These are phyloP conservation scores for Daldinia loculata DNA, from an alignment of 495 filamentous ascomycete genomes.

Conservation along the genomic window DNA sequence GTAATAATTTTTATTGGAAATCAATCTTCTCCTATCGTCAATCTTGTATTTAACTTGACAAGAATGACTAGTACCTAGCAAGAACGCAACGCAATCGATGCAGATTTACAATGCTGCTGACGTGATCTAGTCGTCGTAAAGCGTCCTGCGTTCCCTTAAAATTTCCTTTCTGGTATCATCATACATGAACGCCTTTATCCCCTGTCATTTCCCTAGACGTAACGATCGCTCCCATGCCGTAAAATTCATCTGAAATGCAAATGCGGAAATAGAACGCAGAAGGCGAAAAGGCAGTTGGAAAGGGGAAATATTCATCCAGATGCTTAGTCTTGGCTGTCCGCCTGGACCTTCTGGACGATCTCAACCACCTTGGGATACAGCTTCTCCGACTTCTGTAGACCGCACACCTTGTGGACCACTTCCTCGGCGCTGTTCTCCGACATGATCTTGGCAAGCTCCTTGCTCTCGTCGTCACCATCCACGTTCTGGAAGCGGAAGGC, in stretches of 20 bases:
- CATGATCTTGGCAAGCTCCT: conserved; percentile 82
- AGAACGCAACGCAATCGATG: conserved; percentile 34
- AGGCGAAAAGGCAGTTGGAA: not conserved
- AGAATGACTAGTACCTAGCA: not conserved
- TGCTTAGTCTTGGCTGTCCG: conserved; percentile 53
- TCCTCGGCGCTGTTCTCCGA: conserved; percentile 71
- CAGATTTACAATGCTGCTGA: conserved; percentile 13
- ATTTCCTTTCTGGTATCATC: conserved; percentile 33
- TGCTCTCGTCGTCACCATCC: conserved; percentile 85
- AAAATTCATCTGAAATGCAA: conserved; percentile 43
- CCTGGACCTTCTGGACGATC: conserved; percentile 82
- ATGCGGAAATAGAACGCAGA: conserved; percentile 19
- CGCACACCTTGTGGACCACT: conserved; percentile 75
- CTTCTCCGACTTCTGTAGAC: conserved; percentile 73
- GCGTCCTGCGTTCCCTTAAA: conserved; percentile 33
- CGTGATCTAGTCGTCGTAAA: conserved; percentile 25
- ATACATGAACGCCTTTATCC: conserved; percentile 38
- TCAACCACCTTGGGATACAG: conserved; percentile 75
- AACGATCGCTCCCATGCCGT: conserved; percentile 41
- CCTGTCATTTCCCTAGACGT: conserved; percentile 32
- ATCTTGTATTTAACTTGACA: not conserved
- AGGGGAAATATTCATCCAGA: not conserved
- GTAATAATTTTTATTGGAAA: conserved; percentile 7
- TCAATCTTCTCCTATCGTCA: conserved; percentile 5
- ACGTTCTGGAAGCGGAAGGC: conserved; percentile 93